These are phyloP conservation scores for Penicillium sp. DNA, from an alignment of 2,329 filamentous ascomycete genomes.

Conservation along the genomic window DNA sequence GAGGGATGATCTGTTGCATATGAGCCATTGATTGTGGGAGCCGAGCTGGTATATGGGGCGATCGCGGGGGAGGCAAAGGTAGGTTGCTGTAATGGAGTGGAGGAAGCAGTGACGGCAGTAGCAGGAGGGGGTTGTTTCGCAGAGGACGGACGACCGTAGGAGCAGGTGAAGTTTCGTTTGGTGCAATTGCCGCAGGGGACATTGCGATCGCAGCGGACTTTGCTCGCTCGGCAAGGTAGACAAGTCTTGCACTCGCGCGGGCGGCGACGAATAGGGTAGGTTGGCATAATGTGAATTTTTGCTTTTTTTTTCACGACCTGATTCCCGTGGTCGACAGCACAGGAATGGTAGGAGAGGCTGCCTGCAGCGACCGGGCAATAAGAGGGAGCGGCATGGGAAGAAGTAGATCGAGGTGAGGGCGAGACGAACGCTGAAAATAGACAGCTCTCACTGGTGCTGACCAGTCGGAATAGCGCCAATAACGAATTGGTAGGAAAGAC, in stretches of 20 bases:
- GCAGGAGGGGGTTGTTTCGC: constrained; percentile 10
- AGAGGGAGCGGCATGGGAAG: constrained; percentile 14
- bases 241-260: constrained; percentile 42
- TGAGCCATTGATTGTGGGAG: constrained; percentile 14
- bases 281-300: constrained; percentile 21
- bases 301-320: constrained; percentile 5
- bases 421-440: constrained; percentile 3
- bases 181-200: constrained; percentile 36
- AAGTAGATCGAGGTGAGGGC: constrained; percentile 6
- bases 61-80: constrained; percentile 13
- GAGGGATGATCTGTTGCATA: constrained; percentile 16
- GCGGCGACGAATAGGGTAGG: constrained; percentile 31
- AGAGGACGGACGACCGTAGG: constrained; percentile 27
- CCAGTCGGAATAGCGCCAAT: background rate
- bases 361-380: constrained; percentile 11
- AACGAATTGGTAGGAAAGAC: constrained; percentile 1
- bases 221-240: constrained; percentile 42
- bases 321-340: constrained; percentile 13
- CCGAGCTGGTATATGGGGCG: constrained; percentile 8
- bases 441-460: constrained; percentile 8
- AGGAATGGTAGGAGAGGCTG: constrained; percentile 7
- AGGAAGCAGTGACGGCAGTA: constrained; percentile 9
- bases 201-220: constrained; percentile 42
- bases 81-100: constrained; percentile 13
- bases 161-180: constrained; percentile 35